Evolutionary conservation across 768 basidiomycete genomes (phyloP), one percentile per base, ranked within the genome.

Genomic region (Leccinum broughii): DNA sequence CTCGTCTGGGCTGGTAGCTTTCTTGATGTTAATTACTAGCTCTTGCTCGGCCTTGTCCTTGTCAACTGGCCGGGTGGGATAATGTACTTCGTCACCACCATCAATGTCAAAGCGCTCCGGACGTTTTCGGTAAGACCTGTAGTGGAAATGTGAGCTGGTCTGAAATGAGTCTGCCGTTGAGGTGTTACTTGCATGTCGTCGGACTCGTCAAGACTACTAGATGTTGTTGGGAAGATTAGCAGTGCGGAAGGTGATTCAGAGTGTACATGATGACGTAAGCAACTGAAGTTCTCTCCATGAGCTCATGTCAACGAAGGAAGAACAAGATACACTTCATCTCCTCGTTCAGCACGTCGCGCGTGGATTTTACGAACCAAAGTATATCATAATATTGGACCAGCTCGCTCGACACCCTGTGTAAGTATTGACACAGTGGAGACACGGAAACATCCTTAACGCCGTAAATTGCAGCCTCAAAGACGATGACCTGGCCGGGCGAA

Each of bases 31-130:
- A 35, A 95, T 82, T 17, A 88, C 87, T 17, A 99, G 85, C 74
- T 98, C 97, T 57, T 88, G 84, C 73, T 99, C 97, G 51, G 94
- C 95, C 80, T 95, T 97, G 71, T 98, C 97, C 80, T 93, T 98
- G 79, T 98, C 96, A 26, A 99, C 97, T 28, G 96, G 96, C 60
- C 96, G 85, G 32, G 96, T 98, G 30, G 96, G 96, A 75, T 93
- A 94, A 74, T 97, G 94, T 61, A 92, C 83, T 32, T 84, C 82
- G 66, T 92, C 92, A 56, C 89, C 88, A 15, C 64, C 68, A 64
- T 92, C 90, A 59, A 88, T 78, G 67, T 91, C 90, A 71, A 87
- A 90, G 51, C 77, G 26, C 26, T 26, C 72, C 57, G 72, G 71
- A 56, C 74, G 75, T 58, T 64, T 69, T 60, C 76, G 64, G 54